Percentiles rank a stretch among this genome's conserved stretches.
Evolutionary conservation across 306 rosid species (phyloP).

Genomic region (Acacia acuminata): DNA sequence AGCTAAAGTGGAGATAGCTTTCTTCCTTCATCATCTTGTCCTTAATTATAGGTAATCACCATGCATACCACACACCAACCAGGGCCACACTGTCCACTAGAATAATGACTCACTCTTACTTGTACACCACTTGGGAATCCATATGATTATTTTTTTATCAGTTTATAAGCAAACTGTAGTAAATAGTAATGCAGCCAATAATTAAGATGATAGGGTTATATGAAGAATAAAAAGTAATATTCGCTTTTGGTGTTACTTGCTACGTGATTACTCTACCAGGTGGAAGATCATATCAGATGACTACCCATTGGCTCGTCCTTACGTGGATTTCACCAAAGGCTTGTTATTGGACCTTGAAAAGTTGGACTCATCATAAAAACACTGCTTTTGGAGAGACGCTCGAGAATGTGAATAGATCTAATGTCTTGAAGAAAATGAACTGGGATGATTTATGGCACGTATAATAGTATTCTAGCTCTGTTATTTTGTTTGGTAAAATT

Average conservation of each 20-base stretch:
- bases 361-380: constrained; percentile 18
- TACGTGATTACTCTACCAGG: constrained; percentile 30
- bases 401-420: not conserved
- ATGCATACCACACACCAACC: not conserved
- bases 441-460: not conserved
- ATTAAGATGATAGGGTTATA: not conserved
- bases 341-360: constrained; percentile 53
- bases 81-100: not conserved
- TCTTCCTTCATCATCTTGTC: constrained; percentile 87
- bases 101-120: not conserved
- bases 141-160: constrained; percentile 11
- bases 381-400: constrained; percentile 8
- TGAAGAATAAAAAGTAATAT: not conserved
- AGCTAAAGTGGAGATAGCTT: constrained; percentile 72
- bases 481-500: not conserved
- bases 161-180: not conserved
- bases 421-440: too few species aligned
- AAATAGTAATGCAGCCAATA: not conserved
- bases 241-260: not conserved
- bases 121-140: constrained; percentile 30
- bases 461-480: not conserved
- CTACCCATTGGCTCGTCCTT: constrained; percentile 73
- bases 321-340: constrained; percentile 59
- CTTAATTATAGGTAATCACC: constrained; percentile 68
- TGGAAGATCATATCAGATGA: constrained; percentile 70